Percentiles rank a stretch among this genome's conserved stretches.
Conservation (phyloP, 768 basidiomycete genomes). For the Sporobolomyces pararoseus region DNA sequence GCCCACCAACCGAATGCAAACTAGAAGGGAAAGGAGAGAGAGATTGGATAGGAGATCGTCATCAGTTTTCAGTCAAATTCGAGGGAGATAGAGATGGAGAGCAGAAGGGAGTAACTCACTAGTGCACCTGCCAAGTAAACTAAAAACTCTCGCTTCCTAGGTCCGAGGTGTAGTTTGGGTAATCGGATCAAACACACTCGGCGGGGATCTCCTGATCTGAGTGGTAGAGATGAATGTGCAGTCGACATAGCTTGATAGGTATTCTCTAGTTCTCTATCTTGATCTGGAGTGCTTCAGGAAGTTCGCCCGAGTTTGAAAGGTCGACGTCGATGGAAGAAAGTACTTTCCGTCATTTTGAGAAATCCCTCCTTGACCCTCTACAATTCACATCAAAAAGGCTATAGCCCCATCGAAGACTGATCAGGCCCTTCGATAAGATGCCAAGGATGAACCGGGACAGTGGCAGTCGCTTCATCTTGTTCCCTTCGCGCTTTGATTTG, state of each 20-base stretch:
- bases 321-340: too few species aligned
- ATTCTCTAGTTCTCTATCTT: neutral
- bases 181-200: slow-evolving; percentile 83
- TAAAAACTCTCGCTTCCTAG: slow-evolving; percentile 69
- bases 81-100: neutral
- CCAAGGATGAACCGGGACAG: too few species aligned
- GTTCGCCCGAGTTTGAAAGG: too few species aligned
- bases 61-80: neutral
- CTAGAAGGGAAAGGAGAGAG: slow-evolving; percentile 51
- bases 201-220: slow-evolving; percentile 60
- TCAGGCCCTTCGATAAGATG: too few species aligned
- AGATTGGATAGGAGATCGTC: slow-evolving; percentile 16
- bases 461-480: too few species aligned
- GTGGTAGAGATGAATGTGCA: neutral
- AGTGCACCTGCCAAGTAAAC: slow-evolving; percentile 88
- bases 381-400: neutral
- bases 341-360: neutral
- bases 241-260: neutral
- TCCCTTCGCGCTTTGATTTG: too few species aligned
- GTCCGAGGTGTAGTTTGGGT: slow-evolving; percentile 63
- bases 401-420: too few species aligned
- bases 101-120: too few species aligned
- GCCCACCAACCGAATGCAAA: slow-evolving; percentile 94
- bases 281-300: too few species aligned
- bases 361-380: neutral